Base-by-base conservation (phyloP, 2,329 filamentous ascomycete species). In the Venturia oleaginea region DNA sequence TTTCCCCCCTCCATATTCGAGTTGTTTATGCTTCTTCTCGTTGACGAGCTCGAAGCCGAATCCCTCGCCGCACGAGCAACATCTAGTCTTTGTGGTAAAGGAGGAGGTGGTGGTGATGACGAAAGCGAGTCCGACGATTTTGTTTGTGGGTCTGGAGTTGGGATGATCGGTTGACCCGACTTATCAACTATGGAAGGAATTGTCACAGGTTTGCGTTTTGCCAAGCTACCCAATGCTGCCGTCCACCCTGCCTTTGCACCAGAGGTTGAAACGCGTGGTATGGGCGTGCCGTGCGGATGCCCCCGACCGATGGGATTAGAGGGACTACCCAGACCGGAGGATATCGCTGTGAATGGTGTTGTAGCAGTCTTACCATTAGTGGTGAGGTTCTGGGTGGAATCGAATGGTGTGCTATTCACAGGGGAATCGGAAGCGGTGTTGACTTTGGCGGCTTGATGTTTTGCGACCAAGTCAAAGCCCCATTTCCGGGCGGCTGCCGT, bases 261-360 rank as follows among this genome's bases (percentile, higher is more conserved):
- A n/a, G 51, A 34, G 8, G 10, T 57, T 32, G 59, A 42, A 5
- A 37, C 37, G 59, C 17, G 22, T 4, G 59, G 59, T 43, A 60
- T 40, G 3, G 59, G 59, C 13, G 59, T 60, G 51, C 51, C 51
- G 30, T 57, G 51, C 27, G 91, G 91, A 69, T 89, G 87, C 0
- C 91, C 91, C 46, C 91, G 84, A 1, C 92, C 92, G 79, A 95
- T 91, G 1, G 91, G 91, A 69, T 90, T 84, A 76, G 66, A 83
- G 80, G 65, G 68, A 68, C 65, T 80, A 78, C 65, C 80, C 76
- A 57, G 51, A 57, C 51, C 51, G 15, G 51, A 34, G 8, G 76
- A 78, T 69, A 64, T 51, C 11, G 19, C 40, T 22, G 19, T 13
- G 7, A 27, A 6, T 34, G 60, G 19, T 4, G 43, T 30, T 38